Conservation (phyloP, 31 red algal species). For the Endocladia muricata region DNA sequence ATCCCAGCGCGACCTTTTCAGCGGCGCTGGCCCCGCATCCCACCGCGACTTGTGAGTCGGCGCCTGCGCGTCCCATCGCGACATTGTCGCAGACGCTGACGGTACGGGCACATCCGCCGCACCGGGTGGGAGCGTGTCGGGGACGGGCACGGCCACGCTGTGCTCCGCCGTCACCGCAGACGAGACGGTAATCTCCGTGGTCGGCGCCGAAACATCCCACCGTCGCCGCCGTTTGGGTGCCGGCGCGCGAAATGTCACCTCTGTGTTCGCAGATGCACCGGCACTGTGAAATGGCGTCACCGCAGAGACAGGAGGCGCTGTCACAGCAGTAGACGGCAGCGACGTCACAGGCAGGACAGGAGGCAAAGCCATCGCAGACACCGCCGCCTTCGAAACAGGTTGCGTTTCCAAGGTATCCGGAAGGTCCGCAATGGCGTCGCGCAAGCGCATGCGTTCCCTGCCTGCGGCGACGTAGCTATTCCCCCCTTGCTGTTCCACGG, state of each 20-base stretch:
- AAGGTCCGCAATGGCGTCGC: no score
- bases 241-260: neutral
- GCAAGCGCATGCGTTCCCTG: constrained; percentile 1
- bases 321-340: neutral
- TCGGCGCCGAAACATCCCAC: constrained; percentile 58
- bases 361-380: no score
- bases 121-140: constrained; percentile 28
- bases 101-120: neutral
- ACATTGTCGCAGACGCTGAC: neutral
- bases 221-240: constrained; percentile 19
- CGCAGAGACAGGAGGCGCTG: neutral
- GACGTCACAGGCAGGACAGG: no score
- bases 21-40: constrained; percentile 27
- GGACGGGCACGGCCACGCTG: constrained; percentile 20
- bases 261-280: neutral
- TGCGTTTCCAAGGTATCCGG: neutral
- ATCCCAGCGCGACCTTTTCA: constrained; percentile 48
- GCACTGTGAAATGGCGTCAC: neutral
- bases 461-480: constrained; percentile 42
- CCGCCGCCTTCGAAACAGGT: neutral
- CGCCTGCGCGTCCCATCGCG: constrained; percentile 44
- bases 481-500: constrained; percentile 44
- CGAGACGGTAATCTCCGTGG: neutral
- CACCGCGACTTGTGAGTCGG: constrained; percentile 20
- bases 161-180: neutral